These are phyloP conservation scores for Nicotiana undulata DNA, from an alignment of 257 asterid genomes.

Conservation along the genomic window DNA sequence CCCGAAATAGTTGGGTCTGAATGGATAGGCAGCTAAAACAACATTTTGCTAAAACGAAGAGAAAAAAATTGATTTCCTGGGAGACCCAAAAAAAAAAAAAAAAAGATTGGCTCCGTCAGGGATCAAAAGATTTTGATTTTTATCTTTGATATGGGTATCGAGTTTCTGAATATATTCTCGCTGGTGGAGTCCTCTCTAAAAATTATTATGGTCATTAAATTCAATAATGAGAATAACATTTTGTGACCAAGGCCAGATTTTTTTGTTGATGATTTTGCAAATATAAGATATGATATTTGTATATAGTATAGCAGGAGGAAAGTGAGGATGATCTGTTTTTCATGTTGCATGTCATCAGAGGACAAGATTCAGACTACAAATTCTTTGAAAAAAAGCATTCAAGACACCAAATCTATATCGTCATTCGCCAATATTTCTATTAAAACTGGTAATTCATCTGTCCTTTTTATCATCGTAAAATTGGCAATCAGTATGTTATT, in stretches of 20 bases:
- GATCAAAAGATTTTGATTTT: not conserved
- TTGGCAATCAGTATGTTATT: not conserved
- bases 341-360: not conserved
- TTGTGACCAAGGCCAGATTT: not conserved
- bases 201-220: not conserved
- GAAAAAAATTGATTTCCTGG: not conserved
- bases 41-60: not conserved
- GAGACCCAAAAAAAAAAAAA: not conserved
- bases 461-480: not conserved
- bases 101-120: not conserved
- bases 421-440: constrained; percentile 46
- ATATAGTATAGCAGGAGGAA: not conserved
- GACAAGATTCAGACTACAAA: constrained; percentile 1
- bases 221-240: not conserved
- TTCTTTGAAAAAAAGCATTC: constrained; percentile 22
- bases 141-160: not conserved
- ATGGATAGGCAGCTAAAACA: not conserved
- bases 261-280: not conserved
- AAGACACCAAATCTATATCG: constrained; percentile 38
- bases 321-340: constrained; percentile 14
- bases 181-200: not conserved
- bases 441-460: constrained; percentile 36
- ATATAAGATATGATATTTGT: not conserved
- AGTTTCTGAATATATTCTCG: not conserved
- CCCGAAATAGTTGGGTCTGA: not conserved